Evolutionary conservation across 257 asterid species (phyloP).

Genomic region (Solanum stenotomum): DNA sequence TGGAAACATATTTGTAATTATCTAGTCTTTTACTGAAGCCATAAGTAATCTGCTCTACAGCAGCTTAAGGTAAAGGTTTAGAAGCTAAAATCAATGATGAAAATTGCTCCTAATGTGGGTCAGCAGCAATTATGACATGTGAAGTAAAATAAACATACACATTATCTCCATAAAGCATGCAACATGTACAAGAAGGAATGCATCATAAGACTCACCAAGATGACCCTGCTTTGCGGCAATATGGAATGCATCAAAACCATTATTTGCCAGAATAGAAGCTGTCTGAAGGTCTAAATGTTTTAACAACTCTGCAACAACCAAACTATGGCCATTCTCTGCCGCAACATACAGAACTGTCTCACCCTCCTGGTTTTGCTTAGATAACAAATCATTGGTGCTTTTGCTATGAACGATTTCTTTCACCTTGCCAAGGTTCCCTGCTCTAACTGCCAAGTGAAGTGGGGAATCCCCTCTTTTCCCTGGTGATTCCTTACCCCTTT

Average conservation of each 20-base stretch:
- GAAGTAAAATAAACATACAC: neutral
- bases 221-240: conserved; percentile 92
- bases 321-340: conserved; percentile 69
- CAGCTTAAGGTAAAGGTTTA: neutral
- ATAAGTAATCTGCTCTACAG: neutral
- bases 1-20: neutral
- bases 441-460: conserved; percentile 83
- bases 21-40: neutral
- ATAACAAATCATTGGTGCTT: conserved; percentile 47
- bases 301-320: conserved; percentile 71
- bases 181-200: neutral
- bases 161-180: neutral
- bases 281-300: conserved; percentile 64
- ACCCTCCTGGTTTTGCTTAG: conserved; percentile 86
- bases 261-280: conserved; percentile 65
- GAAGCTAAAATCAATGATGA: neutral
- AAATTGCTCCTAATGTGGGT: neutral
- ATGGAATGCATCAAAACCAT: conserved; percentile 87
- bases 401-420: conserved; percentile 49
- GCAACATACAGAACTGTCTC: conserved; percentile 90
- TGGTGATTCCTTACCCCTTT: conserved; percentile 74
- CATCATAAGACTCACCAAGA: conserved; percentile 37
- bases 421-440: conserved; percentile 73
- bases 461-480: conserved; percentile 87
- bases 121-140: neutral